phyloP scores from a whole-genome alignment of 805 yeast species.

The Isabelozyma heimii region DNA sequence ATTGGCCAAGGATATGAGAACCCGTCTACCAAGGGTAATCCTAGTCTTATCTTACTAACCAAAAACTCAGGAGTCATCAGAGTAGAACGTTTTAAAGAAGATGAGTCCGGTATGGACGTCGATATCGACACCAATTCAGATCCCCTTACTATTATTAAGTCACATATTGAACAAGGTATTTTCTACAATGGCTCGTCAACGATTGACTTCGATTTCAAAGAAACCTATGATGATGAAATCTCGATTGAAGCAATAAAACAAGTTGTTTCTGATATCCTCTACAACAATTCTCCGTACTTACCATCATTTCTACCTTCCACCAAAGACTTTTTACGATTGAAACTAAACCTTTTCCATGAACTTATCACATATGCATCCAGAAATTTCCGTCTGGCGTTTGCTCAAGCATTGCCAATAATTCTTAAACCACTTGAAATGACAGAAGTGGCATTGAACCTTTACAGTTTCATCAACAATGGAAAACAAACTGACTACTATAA shows the following conservation, averaged over 20 bases:
- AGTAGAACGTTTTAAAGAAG: conserved; percentile 43
- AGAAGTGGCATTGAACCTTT: conserved; percentile 46
- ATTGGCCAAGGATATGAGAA: conserved; percentile 61
- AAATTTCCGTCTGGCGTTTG: conserved; percentile 43
- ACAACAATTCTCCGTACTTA: conserved; percentile 54
- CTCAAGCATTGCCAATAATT: conserved; percentile 34
- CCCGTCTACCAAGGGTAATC: conserved; percentile 24
- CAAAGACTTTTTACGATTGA: conserved; percentile 47
- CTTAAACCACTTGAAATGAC: conserved; percentile 31
- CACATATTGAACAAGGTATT: conserved; percentile 83
- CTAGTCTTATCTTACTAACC: conserved; percentile 49
- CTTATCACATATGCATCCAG: conserved; percentile 44
- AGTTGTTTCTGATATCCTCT: conserved; percentile 55
- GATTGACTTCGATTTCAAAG: conserved; percentile 42
- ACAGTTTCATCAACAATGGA: conserved; percentile 20
- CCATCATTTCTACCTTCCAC: conserved; percentile 53
- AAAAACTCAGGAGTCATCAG: conserved; percentile 60
- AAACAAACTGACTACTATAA: background rate
- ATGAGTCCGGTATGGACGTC: conserved; percentile 3
- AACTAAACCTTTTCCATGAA: conserved; percentile 43
- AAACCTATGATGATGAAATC: conserved; percentile 15
- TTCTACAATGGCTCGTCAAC: conserved; percentile 53
- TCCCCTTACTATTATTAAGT: conserved; percentile 47
- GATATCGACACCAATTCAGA: conserved; percentile 12
- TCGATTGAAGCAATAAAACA: conserved; percentile 38